These are phyloP conservation scores for Crithidia mellificae DNA, from an alignment of 208 protist species.

Conservation along the genomic window DNA sequence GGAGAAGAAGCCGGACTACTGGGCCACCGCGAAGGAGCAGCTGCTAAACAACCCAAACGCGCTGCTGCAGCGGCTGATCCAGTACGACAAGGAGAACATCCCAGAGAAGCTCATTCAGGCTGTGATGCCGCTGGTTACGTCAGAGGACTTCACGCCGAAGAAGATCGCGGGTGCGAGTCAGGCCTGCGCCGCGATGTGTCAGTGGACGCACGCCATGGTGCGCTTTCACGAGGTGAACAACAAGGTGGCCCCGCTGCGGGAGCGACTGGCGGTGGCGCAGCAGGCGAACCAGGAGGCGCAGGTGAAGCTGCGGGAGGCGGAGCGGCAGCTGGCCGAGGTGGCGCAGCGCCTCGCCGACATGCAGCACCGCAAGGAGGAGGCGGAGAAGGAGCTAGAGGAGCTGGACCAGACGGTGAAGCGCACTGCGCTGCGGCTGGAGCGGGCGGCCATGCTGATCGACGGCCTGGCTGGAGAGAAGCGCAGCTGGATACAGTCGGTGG, in stretches of 20 bases:
- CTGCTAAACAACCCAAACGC: constrained; percentile 90
- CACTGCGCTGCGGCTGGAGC: constrained; percentile 94
- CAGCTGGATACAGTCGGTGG: constrained; percentile 91
- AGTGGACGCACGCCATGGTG: constrained; percentile 98
- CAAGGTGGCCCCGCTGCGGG: constrained; percentile 93
- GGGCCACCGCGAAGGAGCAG: constrained; percentile 93
- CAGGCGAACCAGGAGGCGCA: constrained; percentile 92
- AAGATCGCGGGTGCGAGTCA: constrained; percentile 95
- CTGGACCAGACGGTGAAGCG: constrained; percentile 92
- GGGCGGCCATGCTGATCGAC: constrained; percentile 96
- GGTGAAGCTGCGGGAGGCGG: constrained; percentile 88
- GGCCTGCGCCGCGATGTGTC: constrained; percentile 97
- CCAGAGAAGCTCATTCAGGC: constrained; percentile 94
- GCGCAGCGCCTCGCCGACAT: constrained; percentile 92
- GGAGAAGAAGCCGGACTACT: constrained; percentile 97
- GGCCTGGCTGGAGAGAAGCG: constrained; percentile 97
- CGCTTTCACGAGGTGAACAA: constrained; percentile 97
- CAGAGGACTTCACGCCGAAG: constrained; percentile 95
- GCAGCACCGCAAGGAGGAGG: constrained; percentile 90
- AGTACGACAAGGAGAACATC: constrained; percentile 97
- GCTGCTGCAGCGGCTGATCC: constrained; percentile 93
- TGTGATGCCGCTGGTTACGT: constrained; percentile 92
- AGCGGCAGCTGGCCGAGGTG: constrained; percentile 91
- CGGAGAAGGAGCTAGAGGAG: constrained; percentile 94
- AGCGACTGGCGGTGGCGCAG: constrained; percentile 90